Percentiles rank a stretch among this genome's conserved stretches.
These are phyloP conservation scores for Mortierella sp. DNA, from an alignment of 371 early-diverging fungal genomes.

Conservation along the genomic window DNA sequence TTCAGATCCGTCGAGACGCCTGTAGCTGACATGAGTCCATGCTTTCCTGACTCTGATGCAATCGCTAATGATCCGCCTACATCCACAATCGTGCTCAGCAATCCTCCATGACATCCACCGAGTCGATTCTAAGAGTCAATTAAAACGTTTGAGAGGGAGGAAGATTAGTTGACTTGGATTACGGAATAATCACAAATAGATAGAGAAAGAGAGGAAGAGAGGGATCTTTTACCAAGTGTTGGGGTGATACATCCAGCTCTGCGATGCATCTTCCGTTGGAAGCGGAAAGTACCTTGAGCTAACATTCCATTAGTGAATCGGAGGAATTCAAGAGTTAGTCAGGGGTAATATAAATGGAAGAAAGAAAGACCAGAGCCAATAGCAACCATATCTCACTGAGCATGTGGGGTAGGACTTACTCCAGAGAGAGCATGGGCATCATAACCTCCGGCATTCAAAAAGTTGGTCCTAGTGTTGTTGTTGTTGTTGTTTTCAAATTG, in stretches of 20 bases:
- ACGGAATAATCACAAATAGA: too few species aligned
- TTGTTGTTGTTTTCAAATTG: too few species aligned
- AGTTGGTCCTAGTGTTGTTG: conserved; percentile 27
- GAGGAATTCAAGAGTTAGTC: too few species aligned
- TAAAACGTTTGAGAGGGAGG: too few species aligned
- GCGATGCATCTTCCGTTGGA: conserved; percentile 56
- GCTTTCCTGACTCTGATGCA: conserved; percentile 53
- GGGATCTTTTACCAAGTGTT: conserved; percentile 66
- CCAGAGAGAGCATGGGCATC: conserved; percentile 50
- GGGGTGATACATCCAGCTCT: conserved; percentile 62
- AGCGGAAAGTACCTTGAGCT: conserved; percentile 58
- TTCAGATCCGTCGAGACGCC: conserved; percentile 71
- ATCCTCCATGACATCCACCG: conserved; percentile 67
- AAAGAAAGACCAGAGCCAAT: not conserved
- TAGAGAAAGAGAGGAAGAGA: not conserved
- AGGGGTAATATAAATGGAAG: not conserved
- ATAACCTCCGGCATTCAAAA: conserved; percentile 34
- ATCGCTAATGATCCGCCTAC: conserved; percentile 71
- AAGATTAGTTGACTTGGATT: too few species aligned
- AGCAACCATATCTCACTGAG: not conserved
- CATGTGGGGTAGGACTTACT: conserved; percentile 8
- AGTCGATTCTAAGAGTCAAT: conserved; percentile 61
- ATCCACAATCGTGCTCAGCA: conserved; percentile 69
- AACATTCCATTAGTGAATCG: not conserved
- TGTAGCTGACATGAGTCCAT: conserved; percentile 60